Evolutionary conservation across 2,329 filamentous ascomycete genomes (phyloP).

Genomic region (Xylaria sp.): DNA sequence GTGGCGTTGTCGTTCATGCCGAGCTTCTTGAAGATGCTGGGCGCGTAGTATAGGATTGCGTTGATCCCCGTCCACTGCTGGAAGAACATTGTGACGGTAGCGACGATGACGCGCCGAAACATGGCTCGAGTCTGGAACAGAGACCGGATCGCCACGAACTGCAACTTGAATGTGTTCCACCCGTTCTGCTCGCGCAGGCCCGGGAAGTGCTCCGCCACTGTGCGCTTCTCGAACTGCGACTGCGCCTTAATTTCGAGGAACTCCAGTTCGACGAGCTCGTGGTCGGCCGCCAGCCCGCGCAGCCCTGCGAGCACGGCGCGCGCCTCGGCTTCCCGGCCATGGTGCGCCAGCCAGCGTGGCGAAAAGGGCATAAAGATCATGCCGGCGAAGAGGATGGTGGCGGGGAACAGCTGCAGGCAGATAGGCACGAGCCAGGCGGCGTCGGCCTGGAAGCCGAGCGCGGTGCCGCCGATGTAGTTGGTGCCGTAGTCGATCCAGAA

Average conservation of each 20-base stretch:
- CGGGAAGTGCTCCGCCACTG: conserved; percentile 68
- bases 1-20: conserved; percentile 56
- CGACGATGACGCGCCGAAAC: conserved; percentile 67
- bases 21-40: conserved; percentile 68
- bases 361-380: conserved; percentile 83
- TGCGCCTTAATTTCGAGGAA: conserved; percentile 84
- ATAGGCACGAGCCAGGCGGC: conserved; percentile 76
- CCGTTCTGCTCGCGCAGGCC: conserved; percentile 61
- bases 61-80: conserved; percentile 58
- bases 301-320: conserved; percentile 64
- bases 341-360: conserved; percentile 73
- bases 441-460: conserved; percentile 56
- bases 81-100: conserved; percentile 65
- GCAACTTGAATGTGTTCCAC: conserved; percentile 68
- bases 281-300: conserved; percentile 61
- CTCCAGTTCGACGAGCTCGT: conserved; percentile 73
- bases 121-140: conserved; percentile 68
- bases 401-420: conserved; percentile 70
- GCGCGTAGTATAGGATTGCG: conserved; percentile 69
- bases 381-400: conserved; percentile 65
- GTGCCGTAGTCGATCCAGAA: conserved; percentile 69
- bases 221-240: conserved; percentile 75
- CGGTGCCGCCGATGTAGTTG: conserved; percentile 64
- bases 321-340: conserved; percentile 66
- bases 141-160: conserved; percentile 68